Evolutionary conservation across 148 eudicot genomes (phyloP).

Genomic region (Fagopyrum homotropicum): DNA sequence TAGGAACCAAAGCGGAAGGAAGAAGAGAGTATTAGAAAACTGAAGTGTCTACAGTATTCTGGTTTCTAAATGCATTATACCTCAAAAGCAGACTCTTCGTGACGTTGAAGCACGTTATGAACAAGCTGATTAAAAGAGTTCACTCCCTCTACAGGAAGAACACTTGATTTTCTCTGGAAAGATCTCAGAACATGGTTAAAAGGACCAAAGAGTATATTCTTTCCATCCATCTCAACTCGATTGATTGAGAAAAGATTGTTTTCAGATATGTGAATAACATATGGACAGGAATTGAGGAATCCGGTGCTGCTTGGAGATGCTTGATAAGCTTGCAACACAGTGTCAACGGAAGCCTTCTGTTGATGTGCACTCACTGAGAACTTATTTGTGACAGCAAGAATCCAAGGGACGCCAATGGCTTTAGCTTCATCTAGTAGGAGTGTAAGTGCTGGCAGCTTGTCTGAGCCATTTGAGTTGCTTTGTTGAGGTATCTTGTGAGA

Average conservation of each 20-base stretch:
- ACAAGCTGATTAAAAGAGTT: conserved; percentile 63
- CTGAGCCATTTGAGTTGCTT: conserved; percentile 39
- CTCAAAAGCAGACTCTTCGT: conserved; percentile 81
- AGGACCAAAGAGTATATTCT: conserved; percentile 47
- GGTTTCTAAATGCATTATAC: conserved; percentile 20
- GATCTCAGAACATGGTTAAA: conserved; percentile 64
- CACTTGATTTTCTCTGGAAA: conserved; percentile 68
- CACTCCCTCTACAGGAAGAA: conserved; percentile 92
- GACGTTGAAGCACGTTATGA: conserved; percentile 53
- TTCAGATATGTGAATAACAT: conserved; percentile 67
- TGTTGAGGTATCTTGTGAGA: conserved; percentile 79
- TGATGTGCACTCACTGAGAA: conserved; percentile 92
- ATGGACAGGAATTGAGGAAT: conserved; percentile 79
- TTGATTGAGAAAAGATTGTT: conserved; percentile 38
- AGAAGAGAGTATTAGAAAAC: neutral
- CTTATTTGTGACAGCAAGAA: conserved; percentile 89
- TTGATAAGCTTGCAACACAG: conserved; percentile 75
- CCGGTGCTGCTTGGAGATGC: conserved; percentile 72
- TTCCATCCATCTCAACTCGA: conserved; percentile 34
- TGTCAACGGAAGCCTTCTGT: conserved; percentile 64
- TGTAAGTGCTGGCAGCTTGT: conserved; percentile 64
- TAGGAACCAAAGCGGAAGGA: neutral
- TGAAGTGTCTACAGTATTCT: neutral
- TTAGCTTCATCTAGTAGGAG: conserved; percentile 81
- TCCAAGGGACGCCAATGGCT: conserved; percentile 96